Evolutionary conservation across 345 rosid species (phyloP).

Genomic region (Hirschfeldia incana): DNA sequence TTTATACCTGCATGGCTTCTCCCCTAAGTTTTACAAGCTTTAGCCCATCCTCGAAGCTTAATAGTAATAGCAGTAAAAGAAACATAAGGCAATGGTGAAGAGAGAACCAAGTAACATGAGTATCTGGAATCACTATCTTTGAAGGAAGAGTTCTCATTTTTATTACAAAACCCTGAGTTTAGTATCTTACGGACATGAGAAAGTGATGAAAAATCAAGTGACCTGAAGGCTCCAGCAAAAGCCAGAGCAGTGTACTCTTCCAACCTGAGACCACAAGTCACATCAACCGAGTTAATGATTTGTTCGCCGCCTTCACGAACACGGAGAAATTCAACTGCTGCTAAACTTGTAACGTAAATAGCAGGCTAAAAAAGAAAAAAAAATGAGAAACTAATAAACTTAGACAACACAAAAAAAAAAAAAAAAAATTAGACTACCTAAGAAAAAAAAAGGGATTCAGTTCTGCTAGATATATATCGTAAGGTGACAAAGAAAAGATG

Average conservation of each 20-base stretch:
- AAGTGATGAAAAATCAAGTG: constrained; percentile 16
- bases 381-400: constrained; percentile 1
- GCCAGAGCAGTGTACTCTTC: constrained; percentile 98
- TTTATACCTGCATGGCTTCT: constrained; percentile 92
- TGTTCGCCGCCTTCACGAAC: constrained; percentile 82
- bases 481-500: not conserved
- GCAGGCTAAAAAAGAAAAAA: constrained; percentile 72
- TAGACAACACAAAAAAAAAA: not conserved
- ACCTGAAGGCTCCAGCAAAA: constrained; percentile 96
- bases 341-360: constrained; percentile 95
- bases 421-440: too few relatives aligned
- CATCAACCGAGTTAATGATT: constrained; percentile 86
- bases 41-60: constrained; percentile 96
- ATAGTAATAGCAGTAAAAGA: not conserved
- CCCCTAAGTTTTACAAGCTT: constrained; percentile 95
- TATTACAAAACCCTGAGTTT: not conserved
- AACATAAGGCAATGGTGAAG: not conserved
- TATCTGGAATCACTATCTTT: not conserved
- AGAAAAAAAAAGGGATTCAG: too few relatives aligned
- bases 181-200: not conserved
- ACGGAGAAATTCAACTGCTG: constrained; percentile 90
- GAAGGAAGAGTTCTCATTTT: not conserved
- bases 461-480: not conserved
- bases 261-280: constrained; percentile 93
- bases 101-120: not conserved